A percentile compares a stretch with the other conserved stretches of the same genome.
These are phyloP conservation scores for Venustampulla echinocandica DNA, from an alignment of 495 filamentous ascomycete species.

Conservation along the genomic window DNA sequence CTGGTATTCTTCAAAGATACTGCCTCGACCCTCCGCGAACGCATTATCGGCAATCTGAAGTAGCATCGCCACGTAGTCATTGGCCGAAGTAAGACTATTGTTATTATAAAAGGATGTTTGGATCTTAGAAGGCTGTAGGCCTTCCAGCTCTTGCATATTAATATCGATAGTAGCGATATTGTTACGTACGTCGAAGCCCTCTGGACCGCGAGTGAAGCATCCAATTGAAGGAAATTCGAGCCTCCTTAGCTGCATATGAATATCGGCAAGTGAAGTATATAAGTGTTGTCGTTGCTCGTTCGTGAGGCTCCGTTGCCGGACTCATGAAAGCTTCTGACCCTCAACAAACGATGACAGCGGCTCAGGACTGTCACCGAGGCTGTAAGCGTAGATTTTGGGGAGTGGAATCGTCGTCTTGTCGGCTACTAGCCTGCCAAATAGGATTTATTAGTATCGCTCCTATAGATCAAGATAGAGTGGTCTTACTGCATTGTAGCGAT, in stretches of 20 bases:
- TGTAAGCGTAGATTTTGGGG: constrained; percentile 18
- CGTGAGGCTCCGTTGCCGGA: constrained; percentile 3
- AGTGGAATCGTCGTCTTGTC: constrained; percentile 22
- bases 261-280: constrained; percentile 18
- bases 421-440: constrained; percentile 15
- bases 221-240: constrained; percentile 25
- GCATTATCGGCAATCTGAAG: constrained; percentile 17
- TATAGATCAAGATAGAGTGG: neutral
- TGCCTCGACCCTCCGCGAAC: constrained; percentile 5
- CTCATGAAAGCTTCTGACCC: constrained; percentile 13
- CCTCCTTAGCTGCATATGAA: constrained; percentile 22
- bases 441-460: neutral
- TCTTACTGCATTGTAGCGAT: constrained; percentile 23
- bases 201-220: constrained; percentile 5
- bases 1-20: constrained; percentile 1
- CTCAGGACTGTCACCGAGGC: constrained; percentile 2
- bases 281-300: constrained; percentile 12
- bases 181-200: constrained; percentile 17
- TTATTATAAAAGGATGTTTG: constrained; percentile 4
- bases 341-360: constrained; percentile 19
- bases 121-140: constrained; percentile 13
- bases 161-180: constrained; percentile 15
- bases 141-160: constrained; percentile 23
- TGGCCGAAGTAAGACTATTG: constrained; percentile 11
- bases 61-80: constrained; percentile 17